These are phyloP conservation scores for Auricularia sp. DNA, from an alignment of 768 basidiomycete species.

Conservation along the genomic window DNA sequence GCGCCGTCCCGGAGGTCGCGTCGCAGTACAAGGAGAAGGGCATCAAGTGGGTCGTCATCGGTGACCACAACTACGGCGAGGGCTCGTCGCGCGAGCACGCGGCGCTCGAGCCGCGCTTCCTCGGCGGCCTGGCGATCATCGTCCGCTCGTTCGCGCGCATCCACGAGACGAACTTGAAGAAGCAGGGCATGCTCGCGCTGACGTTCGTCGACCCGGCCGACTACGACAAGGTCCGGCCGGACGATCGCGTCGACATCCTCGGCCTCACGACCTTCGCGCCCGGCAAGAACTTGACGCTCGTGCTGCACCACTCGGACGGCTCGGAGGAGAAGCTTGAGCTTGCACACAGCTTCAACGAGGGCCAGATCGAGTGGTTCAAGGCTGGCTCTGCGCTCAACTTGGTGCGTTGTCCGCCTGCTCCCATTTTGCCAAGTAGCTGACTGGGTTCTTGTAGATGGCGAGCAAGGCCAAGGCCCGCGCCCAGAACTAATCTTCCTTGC, in stretches of 20 bases:
- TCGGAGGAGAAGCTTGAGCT: slow-evolving; percentile 64
- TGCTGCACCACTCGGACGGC: slow-evolving; percentile 76
- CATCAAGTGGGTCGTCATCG: slow-evolving; percentile 95
- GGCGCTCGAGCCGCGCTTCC: slow-evolving; percentile 89
- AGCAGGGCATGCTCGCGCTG: slow-evolving; percentile 97
- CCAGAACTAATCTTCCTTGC: background rate
- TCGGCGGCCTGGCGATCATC: slow-evolving; percentile 93
- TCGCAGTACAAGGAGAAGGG: slow-evolving; percentile 82
- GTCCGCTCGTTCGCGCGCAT: slow-evolving; percentile 95
- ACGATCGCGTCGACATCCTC: slow-evolving; percentile 81
- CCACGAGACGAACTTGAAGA: slow-evolving; percentile 98
- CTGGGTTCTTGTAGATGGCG: background rate
- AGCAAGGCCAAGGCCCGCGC: background rate
- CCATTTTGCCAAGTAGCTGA: background rate
- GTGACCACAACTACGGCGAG: slow-evolving; percentile 94
- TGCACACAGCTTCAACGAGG: slow-evolving; percentile 93
- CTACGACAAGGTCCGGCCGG: slow-evolving; percentile 85
- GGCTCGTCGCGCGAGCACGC: slow-evolving; percentile 98
- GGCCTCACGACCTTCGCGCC: slow-evolving; percentile 85
- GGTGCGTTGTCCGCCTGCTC: slow-evolving; percentile 26
- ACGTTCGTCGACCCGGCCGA: slow-evolving; percentile 88
- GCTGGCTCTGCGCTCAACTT: slow-evolving; percentile 90
- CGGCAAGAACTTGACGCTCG: slow-evolving; percentile 81
- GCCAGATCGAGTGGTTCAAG: slow-evolving; percentile 98
- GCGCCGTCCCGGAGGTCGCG: slow-evolving; percentile 74